Evolutionary conservation across 2,329 filamentous ascomycete genomes (phyloP), one percentile per base, ranked within the genome.

Genomic region (Fusarium anguioides): DNA sequence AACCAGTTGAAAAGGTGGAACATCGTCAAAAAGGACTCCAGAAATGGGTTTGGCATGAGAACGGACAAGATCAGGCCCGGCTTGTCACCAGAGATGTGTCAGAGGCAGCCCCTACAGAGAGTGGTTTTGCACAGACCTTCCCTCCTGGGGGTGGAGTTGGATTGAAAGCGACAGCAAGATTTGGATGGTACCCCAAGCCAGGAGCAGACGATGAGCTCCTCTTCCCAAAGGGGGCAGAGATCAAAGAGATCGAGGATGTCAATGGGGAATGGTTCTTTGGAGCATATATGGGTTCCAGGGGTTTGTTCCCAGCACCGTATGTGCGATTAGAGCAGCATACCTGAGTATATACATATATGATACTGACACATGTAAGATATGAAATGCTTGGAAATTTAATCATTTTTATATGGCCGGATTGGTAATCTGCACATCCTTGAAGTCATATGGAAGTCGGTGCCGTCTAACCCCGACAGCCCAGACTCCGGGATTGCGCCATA

Each of bases 261-360:
- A 97, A 97, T 76, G 92, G 90, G 18, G 94, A 97, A 76, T 98
- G 94, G 94, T 94, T 86, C 73, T 91, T 90, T 80, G 95, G 95
- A 1, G 88, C 89, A 26, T 97, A 97, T 81, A 94, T 93, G 80
- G 94, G 93, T 1, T 81, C 80, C 23, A 89, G 87, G 70, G 94
- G 93, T 0, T 72, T 97, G 67, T 96, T 97, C 75, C 94, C 94
- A 6, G 89, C 89, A 8, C 86, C 87, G 9, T 95, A 95, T 82
- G 91, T 94, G 24, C 81, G 81, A 68, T 74, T 88, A 26, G 68
- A 75, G 18, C 64, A 86, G 37, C 69, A 63, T 40, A 37, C 58
- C 46, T 68, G 29, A 47, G 40, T 41, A 42, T 37, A 44, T 41
- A 51, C 39, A 36, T 40, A 20, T 46, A 39, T 37, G 36, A 39